Conservation (phyloP, 768 basidiomycete species). For the Mycena kentingensis region DNA sequence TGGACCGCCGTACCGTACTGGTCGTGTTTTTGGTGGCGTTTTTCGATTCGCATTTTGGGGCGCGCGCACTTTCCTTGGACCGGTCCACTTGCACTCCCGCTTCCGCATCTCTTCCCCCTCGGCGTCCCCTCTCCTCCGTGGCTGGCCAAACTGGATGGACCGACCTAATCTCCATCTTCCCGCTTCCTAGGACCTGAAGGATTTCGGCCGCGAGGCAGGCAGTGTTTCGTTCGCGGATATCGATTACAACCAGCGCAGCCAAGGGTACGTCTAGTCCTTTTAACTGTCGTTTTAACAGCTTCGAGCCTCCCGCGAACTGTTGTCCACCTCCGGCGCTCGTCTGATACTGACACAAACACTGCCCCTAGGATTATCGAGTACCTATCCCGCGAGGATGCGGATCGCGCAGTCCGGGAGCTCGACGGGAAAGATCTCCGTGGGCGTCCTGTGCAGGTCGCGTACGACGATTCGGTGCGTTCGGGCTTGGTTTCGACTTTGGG, state of each 20-base stretch:
- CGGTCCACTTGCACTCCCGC: too few species aligned
- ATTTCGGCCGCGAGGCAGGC: conserved; percentile 93
- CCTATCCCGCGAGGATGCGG: conserved; percentile 84
- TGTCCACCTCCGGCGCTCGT: too few species aligned
- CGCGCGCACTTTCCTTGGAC: neutral
- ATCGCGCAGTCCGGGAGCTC: conserved; percentile 87
- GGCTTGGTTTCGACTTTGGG: too few species aligned
- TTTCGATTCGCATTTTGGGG: conserved; percentile 26
- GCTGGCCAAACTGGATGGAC: conserved; percentile 31
- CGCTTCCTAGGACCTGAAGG: conserved; percentile 87
- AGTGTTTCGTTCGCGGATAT: conserved; percentile 95
- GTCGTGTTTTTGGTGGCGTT: conserved; percentile 25
- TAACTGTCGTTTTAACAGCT: neutral
- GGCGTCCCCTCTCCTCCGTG: conserved; percentile 1
- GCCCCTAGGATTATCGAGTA: conserved; percentile 94
- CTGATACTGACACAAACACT: too few species aligned
- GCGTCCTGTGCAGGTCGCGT: conserved; percentile 69
- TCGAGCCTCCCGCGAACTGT: neutral
- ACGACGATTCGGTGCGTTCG: conserved; percentile 64
- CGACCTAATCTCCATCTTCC: conserved; percentile 45
- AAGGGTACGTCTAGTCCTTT: conserved; percentile 66
- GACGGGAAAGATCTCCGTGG: conserved; percentile 89
- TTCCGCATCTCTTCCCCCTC: conserved; percentile 15
- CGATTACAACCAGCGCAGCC: conserved; percentile 80
- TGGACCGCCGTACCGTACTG: conserved; percentile 11